phyloP scores from a whole-genome alignment of 2,329 filamentous ascomycete species.

The Aaosphaeria arxii region DNA sequence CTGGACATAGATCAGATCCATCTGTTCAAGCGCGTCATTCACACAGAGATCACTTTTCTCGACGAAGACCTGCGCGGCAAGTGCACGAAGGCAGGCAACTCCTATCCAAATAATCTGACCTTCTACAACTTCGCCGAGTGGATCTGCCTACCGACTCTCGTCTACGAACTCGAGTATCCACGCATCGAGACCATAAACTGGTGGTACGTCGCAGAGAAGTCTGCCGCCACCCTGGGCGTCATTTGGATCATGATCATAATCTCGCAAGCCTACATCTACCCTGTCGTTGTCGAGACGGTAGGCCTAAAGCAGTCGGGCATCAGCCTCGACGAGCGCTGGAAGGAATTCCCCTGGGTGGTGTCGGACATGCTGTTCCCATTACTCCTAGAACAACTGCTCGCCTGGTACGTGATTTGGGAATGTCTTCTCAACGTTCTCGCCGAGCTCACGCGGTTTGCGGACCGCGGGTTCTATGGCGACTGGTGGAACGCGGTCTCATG shows the following conservation, averaged over 20 bases:
- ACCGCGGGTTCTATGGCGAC: conserved; percentile 63
- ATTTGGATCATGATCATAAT: conserved; percentile 78
- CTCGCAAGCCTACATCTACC: conserved; percentile 74
- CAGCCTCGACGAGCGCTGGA: conserved; percentile 59
- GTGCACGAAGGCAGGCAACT: conserved; percentile 45
- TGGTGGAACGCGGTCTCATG: conserved; percentile 58
- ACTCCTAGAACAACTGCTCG: conserved; percentile 72
- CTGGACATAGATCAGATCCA: conserved; percentile 62
- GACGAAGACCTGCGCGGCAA: conserved; percentile 65
- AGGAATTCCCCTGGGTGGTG: conserved; percentile 71
- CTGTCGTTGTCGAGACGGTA: conserved; percentile 65
- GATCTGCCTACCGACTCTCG: conserved; percentile 70
- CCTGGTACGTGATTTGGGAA: conserved; percentile 80
- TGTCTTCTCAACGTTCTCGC: conserved; percentile 68
- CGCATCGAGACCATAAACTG: conserved; percentile 68
- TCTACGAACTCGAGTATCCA: conserved; percentile 78
- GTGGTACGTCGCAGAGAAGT: conserved; percentile 72
- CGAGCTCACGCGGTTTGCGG: conserved; percentile 73
- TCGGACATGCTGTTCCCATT: conserved; percentile 74
- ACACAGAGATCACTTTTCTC: conserved; percentile 63
- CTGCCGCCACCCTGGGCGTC: conserved; percentile 66
- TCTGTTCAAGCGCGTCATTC: conserved; percentile 63
- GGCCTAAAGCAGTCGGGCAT: conserved; percentile 66
- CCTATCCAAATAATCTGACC: conserved; percentile 70
- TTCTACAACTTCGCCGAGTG: conserved; percentile 66